Conservation (phyloP, 2,329 filamentous ascomycete genomes). For the Botryotinia globosa region DNA sequence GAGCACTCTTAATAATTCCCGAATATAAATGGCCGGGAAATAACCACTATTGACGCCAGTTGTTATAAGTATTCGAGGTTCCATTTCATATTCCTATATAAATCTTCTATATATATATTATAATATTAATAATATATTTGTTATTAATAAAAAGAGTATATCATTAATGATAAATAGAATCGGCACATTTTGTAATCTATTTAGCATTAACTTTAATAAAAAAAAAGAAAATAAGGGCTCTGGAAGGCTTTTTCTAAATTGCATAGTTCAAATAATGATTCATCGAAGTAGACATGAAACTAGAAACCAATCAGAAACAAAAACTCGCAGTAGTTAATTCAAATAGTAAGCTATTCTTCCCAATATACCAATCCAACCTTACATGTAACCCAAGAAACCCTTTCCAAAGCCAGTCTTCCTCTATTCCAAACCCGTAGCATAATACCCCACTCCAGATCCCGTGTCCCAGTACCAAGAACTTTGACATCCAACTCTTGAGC, state of each 20-base stretch:
- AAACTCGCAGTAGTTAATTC: not conserved
- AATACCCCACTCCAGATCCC: not conserved
- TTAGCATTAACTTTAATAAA: no score
- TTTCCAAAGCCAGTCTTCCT: no score
- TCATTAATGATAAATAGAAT: no score
- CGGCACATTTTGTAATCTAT: no score
- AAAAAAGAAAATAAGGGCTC: no score
- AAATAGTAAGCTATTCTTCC: not conserved
- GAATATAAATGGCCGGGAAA: not conserved
- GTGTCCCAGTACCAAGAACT: not conserved
- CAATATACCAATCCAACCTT: not conserved
- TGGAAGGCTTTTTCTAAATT: no score
- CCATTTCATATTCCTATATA: no score
- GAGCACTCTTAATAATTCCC: accelerated
- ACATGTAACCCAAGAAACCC: not conserved
- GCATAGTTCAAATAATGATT: not conserved
- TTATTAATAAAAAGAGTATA: no score
- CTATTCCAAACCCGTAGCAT: not conserved
- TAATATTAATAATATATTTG: no score
- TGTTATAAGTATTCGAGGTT: accelerated
- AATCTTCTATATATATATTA: no score
- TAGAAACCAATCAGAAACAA: not conserved
- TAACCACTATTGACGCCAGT: not conserved
- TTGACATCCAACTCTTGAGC: not conserved
- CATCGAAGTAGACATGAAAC: not conserved